Base-by-base conservation (phyloP, 179 eudicot species). In the Spergularia azorica region DNA sequence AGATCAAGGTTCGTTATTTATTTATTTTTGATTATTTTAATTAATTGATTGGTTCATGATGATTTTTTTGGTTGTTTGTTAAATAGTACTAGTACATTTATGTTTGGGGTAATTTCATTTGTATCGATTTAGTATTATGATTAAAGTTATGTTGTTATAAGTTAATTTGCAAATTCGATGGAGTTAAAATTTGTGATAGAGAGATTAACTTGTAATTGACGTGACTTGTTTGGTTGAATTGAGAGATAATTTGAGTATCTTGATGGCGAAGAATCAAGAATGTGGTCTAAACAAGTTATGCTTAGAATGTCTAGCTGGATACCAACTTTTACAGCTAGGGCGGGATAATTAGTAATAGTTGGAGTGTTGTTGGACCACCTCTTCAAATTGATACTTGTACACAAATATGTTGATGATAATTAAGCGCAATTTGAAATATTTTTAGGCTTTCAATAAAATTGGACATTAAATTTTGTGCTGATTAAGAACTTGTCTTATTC, bases 1-100 rank as follows among this genome's bases (percentile, higher is more conserved):
- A 83, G 87, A 87, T 84, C 94, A 50, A 87, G 93, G 92, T 93
- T 78, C 55, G 80, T 77, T 69, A 3, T 1, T n/a, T 12, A 52
- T 63, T 10, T 3, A 52, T 50, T 63, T 3, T 2, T 59, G n/a
- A 11, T 20, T 18, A 16, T n/a, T 13, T 26, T 26, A 26, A 26
- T 26, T 26, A 26, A 26, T 26, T 61, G 26, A 60, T 59, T 57
- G 12, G 11, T n/a, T 18, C 16, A 6, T 72, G 60, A 7, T n/a
- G 63, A 18, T 60, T 18, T 60, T 20, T 60, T 57, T 20, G 41
- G 65, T 21, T 13, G 32, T 18, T 62, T 21, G 16, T 62, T 26
- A 20, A 5, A 38, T 14, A 21, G 69, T n/a, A 39, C 3, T 54
- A 54, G n/a, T 54, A 54, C 58, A 54, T 54, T 54, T 26, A 1